Evolutionary conservation across 148 eudicot genomes (phyloP).

Genomic region (Vaccinium corymbosum): DNA sequence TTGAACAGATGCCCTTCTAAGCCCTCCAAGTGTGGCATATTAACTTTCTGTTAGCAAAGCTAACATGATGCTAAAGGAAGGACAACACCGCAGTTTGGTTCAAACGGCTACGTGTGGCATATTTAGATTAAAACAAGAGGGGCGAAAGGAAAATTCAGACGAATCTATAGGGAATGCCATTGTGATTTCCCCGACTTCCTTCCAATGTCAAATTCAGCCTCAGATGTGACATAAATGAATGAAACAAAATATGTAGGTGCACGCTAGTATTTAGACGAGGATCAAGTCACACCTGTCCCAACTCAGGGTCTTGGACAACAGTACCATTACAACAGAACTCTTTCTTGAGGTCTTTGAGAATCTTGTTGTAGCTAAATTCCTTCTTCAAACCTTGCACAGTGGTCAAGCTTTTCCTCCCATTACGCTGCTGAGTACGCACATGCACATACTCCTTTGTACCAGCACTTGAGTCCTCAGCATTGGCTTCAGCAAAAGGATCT

Average conservation of each 20-base stretch:
- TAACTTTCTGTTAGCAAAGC: neutral
- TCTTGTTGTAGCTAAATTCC: constrained; percentile 3
- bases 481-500: constrained; percentile 1
- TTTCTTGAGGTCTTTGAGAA: constrained; percentile 6
- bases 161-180: neutral
- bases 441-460: constrained; percentile 10
- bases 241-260: neutral
- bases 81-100: neutral
- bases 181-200: neutral
- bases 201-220: neutral
- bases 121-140: neutral
- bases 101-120: neutral
- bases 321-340: constrained; percentile 2
- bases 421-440: neutral
- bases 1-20: neutral
- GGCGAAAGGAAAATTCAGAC: neutral
- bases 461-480: neutral
- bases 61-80: neutral
- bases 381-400: neutral
- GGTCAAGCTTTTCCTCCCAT: constrained; percentile 3
- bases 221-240: neutral
- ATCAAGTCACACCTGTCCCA: neutral
- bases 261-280: neutral
- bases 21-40: neutral
- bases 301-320: neutral